Percentiles rank a stretch among this genome's conserved stretches.
Conservation (phyloP, 2,329 filamentous ascomycete species). For the Diplodia seriata region DNA sequence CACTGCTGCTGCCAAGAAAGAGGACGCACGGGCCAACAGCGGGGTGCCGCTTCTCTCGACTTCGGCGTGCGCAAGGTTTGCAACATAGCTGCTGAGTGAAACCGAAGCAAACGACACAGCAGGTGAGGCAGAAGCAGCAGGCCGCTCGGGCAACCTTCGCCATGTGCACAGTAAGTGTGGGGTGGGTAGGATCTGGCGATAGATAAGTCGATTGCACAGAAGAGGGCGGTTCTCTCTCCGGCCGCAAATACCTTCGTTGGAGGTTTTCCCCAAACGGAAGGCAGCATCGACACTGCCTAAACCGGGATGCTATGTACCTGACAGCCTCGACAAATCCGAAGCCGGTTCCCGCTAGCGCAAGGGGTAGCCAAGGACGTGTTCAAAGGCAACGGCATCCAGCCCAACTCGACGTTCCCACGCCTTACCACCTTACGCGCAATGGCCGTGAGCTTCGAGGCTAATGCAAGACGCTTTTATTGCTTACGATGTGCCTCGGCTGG, state of each 20-base stretch:
- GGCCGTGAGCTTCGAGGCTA: background rate
- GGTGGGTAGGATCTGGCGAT: too few species aligned
- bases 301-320: background rate
- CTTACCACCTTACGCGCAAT: background rate
- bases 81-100: too few species aligned
- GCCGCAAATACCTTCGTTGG: background rate
- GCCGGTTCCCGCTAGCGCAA: background rate
- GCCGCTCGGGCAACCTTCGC: too few species aligned
- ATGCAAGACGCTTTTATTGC: background rate
- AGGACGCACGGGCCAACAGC: too few species aligned
- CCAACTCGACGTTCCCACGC: background rate
- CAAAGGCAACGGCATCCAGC: background rate
- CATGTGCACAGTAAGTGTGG: too few species aligned
- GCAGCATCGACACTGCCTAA: background rate
- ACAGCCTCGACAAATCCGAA: background rate
- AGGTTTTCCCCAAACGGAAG: background rate
- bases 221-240: background rate
- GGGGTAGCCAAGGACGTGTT: background rate
- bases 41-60: too few species aligned
- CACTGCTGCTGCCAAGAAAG: too few species aligned
- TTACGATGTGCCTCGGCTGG: constrained; percentile 1
- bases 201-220: too few species aligned
- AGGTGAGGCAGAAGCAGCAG: too few species aligned
- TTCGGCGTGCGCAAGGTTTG: too few species aligned
- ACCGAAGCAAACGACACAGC: too few species aligned